Evolutionary conservation across 768 basidiomycete species (phyloP).

Genomic region (Omphalotus guepiniiformis): DNA sequence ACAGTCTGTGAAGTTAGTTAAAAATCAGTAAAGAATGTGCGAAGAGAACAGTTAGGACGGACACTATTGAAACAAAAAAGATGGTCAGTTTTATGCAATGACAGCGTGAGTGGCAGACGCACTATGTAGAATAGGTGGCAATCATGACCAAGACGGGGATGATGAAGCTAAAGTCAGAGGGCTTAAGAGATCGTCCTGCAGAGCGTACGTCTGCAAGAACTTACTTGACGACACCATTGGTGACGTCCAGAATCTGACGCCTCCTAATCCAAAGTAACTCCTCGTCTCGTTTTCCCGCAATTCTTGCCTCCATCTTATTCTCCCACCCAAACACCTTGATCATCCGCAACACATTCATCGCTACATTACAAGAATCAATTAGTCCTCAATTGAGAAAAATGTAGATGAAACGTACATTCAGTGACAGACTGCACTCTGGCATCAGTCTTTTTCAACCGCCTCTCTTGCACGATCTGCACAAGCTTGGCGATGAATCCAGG

Average conservation of each 20-base stretch:
- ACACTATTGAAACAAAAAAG: neutral
- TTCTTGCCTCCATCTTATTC: constrained; percentile 46
- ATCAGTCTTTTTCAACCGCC: constrained; percentile 54
- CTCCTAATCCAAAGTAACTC: constrained; percentile 56
- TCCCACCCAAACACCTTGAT: constrained; percentile 72
- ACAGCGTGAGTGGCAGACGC: constrained; percentile 10
- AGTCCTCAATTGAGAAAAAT: neutral
- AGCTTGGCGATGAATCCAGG: constrained; percentile 52
- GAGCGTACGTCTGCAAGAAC: constrained; percentile 8
- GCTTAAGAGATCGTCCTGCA: neutral
- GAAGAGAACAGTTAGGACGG: neutral
- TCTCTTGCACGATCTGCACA: constrained; percentile 43
- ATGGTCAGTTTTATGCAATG: neutral
- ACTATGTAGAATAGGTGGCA: constrained; percentile 59
- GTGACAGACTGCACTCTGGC: constrained; percentile 57
- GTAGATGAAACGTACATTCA: constrained; percentile 42
- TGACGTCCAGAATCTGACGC: constrained; percentile 45
- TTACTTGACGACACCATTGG: constrained; percentile 41
- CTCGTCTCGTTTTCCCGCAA: constrained; percentile 54
- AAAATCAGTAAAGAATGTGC: neutral
- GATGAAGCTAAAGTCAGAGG: constrained; percentile 35
- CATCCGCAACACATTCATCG: constrained; percentile 57
- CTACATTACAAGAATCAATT: constrained; percentile 32
- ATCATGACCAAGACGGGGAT: constrained; percentile 67
- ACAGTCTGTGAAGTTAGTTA: constrained; percentile 26